Percentiles rank a stretch among this genome's conserved stretches.
phyloP scores from a whole-genome alignment of 345 rosid genomes.

The Durio zibethinus region DNA sequence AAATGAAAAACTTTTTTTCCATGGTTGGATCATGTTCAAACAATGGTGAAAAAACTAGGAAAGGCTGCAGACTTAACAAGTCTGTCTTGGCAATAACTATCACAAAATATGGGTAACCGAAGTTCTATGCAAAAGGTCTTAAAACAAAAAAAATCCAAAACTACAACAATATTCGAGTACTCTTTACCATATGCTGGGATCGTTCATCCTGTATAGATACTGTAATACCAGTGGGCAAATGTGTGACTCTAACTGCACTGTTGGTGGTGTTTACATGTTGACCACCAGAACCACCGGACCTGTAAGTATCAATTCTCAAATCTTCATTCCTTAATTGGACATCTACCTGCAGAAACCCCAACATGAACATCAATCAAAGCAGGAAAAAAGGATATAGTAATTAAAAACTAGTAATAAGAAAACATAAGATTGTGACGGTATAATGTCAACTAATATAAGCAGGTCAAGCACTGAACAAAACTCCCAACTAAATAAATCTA shows the following conservation, averaged over 20 bases:
- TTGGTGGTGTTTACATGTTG: conserved; percentile 59
- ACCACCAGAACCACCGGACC: conserved; percentile 65
- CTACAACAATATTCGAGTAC: neutral
- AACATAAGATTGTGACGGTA: neutral
- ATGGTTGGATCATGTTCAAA: neutral
- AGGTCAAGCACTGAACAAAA: neutral
- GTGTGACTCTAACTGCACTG: conserved; percentile 89
- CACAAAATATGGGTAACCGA: neutral
- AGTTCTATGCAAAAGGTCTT: conserved; percentile 6
- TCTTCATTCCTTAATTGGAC: conserved; percentile 90
- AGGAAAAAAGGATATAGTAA: neutral
- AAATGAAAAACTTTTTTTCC: neutral
- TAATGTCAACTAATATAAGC: neutral
- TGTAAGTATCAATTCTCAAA: conserved; percentile 81
- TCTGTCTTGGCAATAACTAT: neutral
- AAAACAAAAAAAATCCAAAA: neutral
- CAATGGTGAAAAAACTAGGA: neutral
- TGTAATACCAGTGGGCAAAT: conserved; percentile 69
- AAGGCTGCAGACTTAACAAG: neutral
- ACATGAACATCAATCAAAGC: conserved; percentile 4
- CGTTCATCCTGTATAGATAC: conserved; percentile 95
- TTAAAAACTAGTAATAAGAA: neutral
- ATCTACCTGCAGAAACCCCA: conserved; percentile 59
- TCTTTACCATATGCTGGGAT: conserved; percentile 90
- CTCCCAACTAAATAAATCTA: neutral